Evolutionary conservation across 495 filamentous ascomycete species (phyloP), one percentile per base, ranked within the genome.

Genomic region (Cudoniella acicularis): DNA sequence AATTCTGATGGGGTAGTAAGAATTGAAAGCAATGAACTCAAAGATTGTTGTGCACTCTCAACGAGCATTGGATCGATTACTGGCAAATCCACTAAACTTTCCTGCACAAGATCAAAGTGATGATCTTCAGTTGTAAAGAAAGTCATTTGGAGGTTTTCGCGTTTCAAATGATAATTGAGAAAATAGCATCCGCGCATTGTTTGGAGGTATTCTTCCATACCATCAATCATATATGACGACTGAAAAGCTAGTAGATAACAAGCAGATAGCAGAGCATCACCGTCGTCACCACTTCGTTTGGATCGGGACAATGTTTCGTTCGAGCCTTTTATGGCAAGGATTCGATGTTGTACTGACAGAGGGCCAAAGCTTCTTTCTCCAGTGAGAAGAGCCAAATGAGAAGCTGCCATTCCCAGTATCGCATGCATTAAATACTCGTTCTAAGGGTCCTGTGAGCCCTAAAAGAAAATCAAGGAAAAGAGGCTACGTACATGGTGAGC

Each of bases 361-460:
- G 56, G 8, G 3, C 17, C 21, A 3, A 60, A 40, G n/a, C 50
- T 11, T n/a, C n/a, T n/a, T n/a, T 22, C 50, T 36, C 50, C 57
- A 0, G 64, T 60, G 10, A 60, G 10, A 2, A 60, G 45, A 25
- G 49, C 30, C 0, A 66, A 25, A 40, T 63, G 53, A 10, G 64
- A 66, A 1, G 56, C 64, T 27, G 64, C 51, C 21, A 66, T 21
- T 6, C 56, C 64, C 6, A 66, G 57, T 10, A 66, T 60, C 10
- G 54, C 64, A 26, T 66, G 60, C 64, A 66, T 63, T 41, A 66
- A 53, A 46, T 57, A 66, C 50, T 63, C 52, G 25, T 66, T 63
- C 64, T 66, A n/a, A n/a, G n/a, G 18, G 9, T 18, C 9, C 9
- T 1, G 45, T 50, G 8, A 24, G 18, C 13, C 9, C 52, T 43